phyloP scores from a whole-genome alignment of 2,329 filamentous ascomycete genomes.

The Trichoderma sp. region DNA sequence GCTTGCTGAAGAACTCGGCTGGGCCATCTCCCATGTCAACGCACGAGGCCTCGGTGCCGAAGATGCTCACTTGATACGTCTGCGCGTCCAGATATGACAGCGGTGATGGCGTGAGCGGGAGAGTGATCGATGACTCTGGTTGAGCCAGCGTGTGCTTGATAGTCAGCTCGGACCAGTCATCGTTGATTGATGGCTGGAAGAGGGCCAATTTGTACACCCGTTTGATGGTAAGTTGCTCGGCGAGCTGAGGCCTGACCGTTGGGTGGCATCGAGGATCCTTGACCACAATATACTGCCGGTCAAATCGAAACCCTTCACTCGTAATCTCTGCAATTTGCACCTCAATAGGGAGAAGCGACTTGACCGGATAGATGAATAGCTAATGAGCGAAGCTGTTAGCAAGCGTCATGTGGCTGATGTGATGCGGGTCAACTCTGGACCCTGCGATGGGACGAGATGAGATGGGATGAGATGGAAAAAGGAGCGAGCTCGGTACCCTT shows the following conservation, averaged over 20 bases:
- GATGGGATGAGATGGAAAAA: background rate
- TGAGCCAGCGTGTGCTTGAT: slow-evolving; percentile 29
- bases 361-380: slow-evolving; percentile 34
- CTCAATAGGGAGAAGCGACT: slow-evolving; percentile 32
- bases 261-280: slow-evolving; percentile 26
- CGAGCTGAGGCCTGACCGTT: slow-evolving; percentile 24
- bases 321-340: slow-evolving; percentile 32
- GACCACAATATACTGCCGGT: slow-evolving; percentile 32
- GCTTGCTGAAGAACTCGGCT: slow-evolving; percentile 32
- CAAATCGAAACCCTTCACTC: slow-evolving; percentile 32
- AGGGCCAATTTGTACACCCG: slow-evolving; percentile 29
- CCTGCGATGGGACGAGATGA: background rate
- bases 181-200: slow-evolving; percentile 32
- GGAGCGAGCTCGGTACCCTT: slow-evolving; percentile 26
- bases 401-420: background rate
- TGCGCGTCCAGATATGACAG: slow-evolving; percentile 28
- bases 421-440: background rate
- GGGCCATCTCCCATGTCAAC: slow-evolving; percentile 32
- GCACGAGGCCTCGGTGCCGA: slow-evolving; percentile 30
- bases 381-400: slow-evolving; percentile 3
- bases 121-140: slow-evolving; percentile 30
- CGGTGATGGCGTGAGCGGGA: slow-evolving; percentile 32
- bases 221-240: slow-evolving; percentile 32
- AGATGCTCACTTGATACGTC: slow-evolving; percentile 32
- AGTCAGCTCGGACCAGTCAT: slow-evolving; percentile 32